phyloP scores from a whole-genome alignment of 1,139 yeast species.

The Yamadazyma songkhlaensis region DNA sequence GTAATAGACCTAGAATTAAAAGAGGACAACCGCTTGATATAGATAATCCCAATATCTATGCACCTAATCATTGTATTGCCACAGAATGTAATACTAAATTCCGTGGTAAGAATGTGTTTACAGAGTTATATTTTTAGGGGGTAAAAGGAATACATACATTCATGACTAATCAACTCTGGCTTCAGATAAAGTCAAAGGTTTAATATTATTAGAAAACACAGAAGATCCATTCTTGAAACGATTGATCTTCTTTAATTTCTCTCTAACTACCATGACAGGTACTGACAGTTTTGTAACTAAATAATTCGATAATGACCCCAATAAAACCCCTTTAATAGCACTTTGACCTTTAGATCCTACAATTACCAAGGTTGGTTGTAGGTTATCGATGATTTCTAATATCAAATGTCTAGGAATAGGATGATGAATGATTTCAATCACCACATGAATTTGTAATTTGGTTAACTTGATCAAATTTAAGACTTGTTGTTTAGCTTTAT shows the following conservation, averaged over 20 bases:
- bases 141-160: not conserved
- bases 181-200: conserved; percentile 48
- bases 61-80: conserved; percentile 51
- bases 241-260: conserved; percentile 72
- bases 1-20: conserved; percentile 30
- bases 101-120: conserved; percentile 31
- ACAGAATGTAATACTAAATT: conserved; percentile 35
- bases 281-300: conserved; percentile 74
- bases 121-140: conserved; percentile 34
- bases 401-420: conserved; percentile 85
- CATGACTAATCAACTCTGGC: conserved; percentile 42
- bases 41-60: conserved; percentile 42
- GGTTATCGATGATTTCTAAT: conserved; percentile 76
- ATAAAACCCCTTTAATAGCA: conserved; percentile 71
- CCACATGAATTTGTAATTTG: conserved; percentile 74
- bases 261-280: conserved; percentile 89
- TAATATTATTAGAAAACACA: conserved; percentile 47
- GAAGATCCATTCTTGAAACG: conserved; percentile 51
- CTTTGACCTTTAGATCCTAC: conserved; percentile 79
- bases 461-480: conserved; percentile 63
- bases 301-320: conserved; percentile 75
- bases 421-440: conserved; percentile 75
- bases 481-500: conserved; percentile 57
- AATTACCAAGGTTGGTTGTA: conserved; percentile 79
- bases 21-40: conserved; percentile 24